Conservation (phyloP, 2,329 filamentous ascomycete genomes). For the Cladophialophora exuberans region DNA sequence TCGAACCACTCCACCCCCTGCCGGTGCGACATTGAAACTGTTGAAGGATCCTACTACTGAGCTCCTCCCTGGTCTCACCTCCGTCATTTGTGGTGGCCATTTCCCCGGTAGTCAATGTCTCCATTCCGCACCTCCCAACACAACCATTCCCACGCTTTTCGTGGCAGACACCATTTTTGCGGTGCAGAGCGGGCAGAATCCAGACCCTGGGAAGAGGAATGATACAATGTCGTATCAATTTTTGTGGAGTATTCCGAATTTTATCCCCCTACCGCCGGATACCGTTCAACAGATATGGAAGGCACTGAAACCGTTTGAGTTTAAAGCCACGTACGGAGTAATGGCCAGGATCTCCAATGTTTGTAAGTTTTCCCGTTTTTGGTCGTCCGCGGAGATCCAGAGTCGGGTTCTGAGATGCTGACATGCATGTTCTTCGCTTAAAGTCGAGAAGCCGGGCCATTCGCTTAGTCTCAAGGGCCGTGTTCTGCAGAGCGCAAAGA, state of each 20-base stretch:
- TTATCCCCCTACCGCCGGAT: constrained; percentile 68
- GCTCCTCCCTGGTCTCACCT: constrained; percentile 53
- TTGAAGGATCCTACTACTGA: constrained; percentile 27
- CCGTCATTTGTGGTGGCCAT: constrained; percentile 75
- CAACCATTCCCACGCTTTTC: constrained; percentile 66
- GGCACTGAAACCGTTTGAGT: constrained; percentile 66
- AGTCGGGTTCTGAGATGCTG: not conserved
- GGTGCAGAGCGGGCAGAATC: constrained; percentile 72
- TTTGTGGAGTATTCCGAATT: constrained; percentile 29
- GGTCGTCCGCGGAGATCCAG: not conserved
- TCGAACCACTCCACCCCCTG: constrained; percentile 45
- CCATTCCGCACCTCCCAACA: constrained; percentile 35
- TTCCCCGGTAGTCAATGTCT: constrained; percentile 75
- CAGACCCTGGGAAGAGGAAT: constrained; percentile 20
- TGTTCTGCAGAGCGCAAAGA: constrained; percentile 76
- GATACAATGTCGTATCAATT: constrained; percentile 30
- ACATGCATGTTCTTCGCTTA: constrained; percentile 42
- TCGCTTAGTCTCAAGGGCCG: constrained; percentile 62
- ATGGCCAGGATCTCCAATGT: constrained; percentile 30
- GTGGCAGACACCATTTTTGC: constrained; percentile 78
- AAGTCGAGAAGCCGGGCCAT: constrained; percentile 64
- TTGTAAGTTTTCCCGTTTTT: constrained; percentile 21
- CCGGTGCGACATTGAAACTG: constrained; percentile 38
- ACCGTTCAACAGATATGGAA: constrained; percentile 72
- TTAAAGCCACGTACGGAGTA: constrained; percentile 61